Evolutionary conservation across 2,329 filamentous ascomycete genomes (phyloP).

Genomic region (Aspergillus sp.): DNA sequence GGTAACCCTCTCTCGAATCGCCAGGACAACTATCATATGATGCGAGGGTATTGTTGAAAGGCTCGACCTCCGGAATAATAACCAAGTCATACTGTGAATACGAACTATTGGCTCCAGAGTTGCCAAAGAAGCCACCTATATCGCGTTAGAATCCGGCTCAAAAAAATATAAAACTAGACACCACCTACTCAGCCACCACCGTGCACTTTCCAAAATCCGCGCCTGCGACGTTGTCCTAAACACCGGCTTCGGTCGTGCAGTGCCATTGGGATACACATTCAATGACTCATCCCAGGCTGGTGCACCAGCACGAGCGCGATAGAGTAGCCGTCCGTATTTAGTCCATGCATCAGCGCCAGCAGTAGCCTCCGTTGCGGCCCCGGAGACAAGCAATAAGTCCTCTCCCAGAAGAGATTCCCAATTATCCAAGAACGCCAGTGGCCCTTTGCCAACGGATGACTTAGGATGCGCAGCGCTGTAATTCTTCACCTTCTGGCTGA

Average conservation of each 20-base stretch:
- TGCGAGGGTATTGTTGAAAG: slow-evolving; percentile 46
- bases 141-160: slow-evolving; percentile 15
- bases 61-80: slow-evolving; percentile 43
- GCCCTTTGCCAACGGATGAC: slow-evolving; percentile 35
- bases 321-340: slow-evolving; percentile 47
- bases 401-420: slow-evolving; percentile 43
- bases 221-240: slow-evolving; percentile 48
- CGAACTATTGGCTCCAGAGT: slow-evolving; percentile 17
- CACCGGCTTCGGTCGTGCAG: slow-evolving; percentile 41
- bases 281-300: slow-evolving; percentile 40
- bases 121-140: slow-evolving; percentile 24
- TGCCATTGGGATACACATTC: slow-evolving; percentile 38
- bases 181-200: slow-evolving; percentile 39
- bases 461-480: slow-evolving; percentile 32
- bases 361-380: slow-evolving; percentile 44
- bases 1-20: slow-evolving; percentile 28
- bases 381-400: slow-evolving; percentile 41
- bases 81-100: slow-evolving; percentile 33
- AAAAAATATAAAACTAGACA: slow-evolving; percentile 33
- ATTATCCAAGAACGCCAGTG: slow-evolving; percentile 46
- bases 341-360: slow-evolving; percentile 48
- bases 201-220: slow-evolving; percentile 45
- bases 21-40: slow-evolving; percentile 28
- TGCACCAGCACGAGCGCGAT: slow-evolving; percentile 42
- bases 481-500: slow-evolving; percentile 43